Base-by-base conservation (phyloP, 768 basidiomycete species). In the Phaeotremella skinneri region DNA sequence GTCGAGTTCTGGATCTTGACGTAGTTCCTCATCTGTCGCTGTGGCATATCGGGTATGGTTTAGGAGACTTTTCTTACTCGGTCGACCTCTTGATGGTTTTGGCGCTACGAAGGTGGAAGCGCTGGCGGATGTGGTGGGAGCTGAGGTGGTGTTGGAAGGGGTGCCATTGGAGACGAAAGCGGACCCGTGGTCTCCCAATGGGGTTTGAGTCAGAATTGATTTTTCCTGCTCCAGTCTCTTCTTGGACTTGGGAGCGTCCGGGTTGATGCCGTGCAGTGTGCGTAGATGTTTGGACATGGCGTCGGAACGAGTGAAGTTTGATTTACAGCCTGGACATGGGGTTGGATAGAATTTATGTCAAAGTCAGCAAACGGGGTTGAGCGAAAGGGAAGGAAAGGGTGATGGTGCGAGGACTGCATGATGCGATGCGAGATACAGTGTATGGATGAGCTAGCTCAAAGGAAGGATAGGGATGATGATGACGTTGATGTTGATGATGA, bases 301-400 rank as follows among this genome's bases (percentile, higher is more conserved):
- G 78, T 96, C 92, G 1, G 91, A 91, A 42, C 92, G 90, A 7
- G 91, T 92, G 77, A 97, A 97, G 0, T 89, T 87, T 69, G 91
- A 92, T 80, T 90, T 90, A 73, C 93, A 97, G 79, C 92, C 92
- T 93, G 68, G 23, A 55, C n/a, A n/a, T n/a, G n/a, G 41, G 25
- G 27, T 17, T 5, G n/a, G 20, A 5, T 34, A 21, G 30, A 4
- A 52, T 41, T 29, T 20, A 55, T 4, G 48, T 16, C 52, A 32
- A 59, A 31, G 26, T 37, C 32, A 53, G 51, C 45, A 9, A 31
- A 39, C 25, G 11, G 32, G 26, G 41, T 29, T 14, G 37, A 56
- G 41, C 47, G 31, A 37, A 27, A 39, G 11, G 37, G 14, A 0
- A 21, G 2, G 29, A 48, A 21, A 20, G 34, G 20, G 41, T 32